Evolutionary conservation across 345 rosid species (phyloP).

Genomic region (Lenwebbia sp.): DNA sequence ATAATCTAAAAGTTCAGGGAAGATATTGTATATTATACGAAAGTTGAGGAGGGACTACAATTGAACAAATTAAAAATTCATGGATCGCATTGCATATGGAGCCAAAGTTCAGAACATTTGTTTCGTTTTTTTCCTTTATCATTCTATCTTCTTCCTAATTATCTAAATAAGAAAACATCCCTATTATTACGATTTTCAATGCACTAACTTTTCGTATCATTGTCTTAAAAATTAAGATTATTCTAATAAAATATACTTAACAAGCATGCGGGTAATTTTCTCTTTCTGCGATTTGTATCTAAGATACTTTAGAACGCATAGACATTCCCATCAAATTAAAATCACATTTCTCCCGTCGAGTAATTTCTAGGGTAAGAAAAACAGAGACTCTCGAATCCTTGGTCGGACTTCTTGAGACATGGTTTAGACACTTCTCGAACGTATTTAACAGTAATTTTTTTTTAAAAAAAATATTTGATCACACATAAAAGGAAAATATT

Average conservation of each 20-base stretch:
- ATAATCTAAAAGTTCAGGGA: too few relatives aligned
- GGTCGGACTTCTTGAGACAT: not conserved
- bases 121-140: too few relatives aligned
- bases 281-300: not conserved
- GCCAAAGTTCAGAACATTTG: too few relatives aligned
- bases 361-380: not conserved
- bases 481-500: not conserved
- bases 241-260: not conserved
- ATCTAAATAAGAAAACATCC: not conserved
- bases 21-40: too few relatives aligned
- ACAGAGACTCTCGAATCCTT: not conserved
- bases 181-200: not conserved
- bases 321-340: not conserved
- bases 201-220: not conserved
- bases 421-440: fast-evolving
- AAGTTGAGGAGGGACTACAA: too few relatives aligned
- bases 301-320: not conserved
- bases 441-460: not conserved
- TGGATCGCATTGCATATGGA: too few relatives aligned
- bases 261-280: not conserved
- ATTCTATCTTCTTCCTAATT: not conserved
- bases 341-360: not conserved
- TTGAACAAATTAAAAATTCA: too few relatives aligned
- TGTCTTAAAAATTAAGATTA: not conserved
- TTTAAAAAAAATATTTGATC: fast-evolving